Base-by-base conservation (phyloP, 257 asterid species). In the Parsonsia alboflavescens region DNA sequence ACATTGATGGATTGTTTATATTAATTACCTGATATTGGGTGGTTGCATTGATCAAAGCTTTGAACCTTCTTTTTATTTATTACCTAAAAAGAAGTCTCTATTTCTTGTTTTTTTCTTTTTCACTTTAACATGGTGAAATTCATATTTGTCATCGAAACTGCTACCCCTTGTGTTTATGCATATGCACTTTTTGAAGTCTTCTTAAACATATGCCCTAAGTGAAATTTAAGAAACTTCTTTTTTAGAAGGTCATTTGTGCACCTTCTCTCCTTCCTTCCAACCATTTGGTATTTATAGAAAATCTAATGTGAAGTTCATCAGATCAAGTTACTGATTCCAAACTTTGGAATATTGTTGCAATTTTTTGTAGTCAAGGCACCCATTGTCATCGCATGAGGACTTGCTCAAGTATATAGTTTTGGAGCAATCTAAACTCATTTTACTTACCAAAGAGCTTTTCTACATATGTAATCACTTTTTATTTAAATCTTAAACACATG, bases 381-480 rank as follows among this genome's bases (percentile, higher is more conserved):
- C 9, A 42, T 7, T 42, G 2, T 42, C 46, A 42, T 42, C 46
- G 5, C 46, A 42, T 8, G 2, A 7, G 28, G 45, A 26, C 46
- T 28, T 49, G 10, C 13, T 46, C 7, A 12, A 21, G 0, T 33
- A 8, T 70, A 48, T 16, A 48, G 28, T 0, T 3, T 70, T 71
- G 54, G 15, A 9, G 28, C 10, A 63, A 7, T 24, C 16, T 63
- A 63, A 46, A 24, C 15, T 48, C 33, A 44, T 61, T 59, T 7
- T 24, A 7, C 19, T 33, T 17, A 46, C 3, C n/a, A 12, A 44
- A 33, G 46, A 64, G 52, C 10, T 42, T 41, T 66, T 56, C 64
- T 68, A 3, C 69, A 0, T 67, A 28, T 77, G 46, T 63, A 57
- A 53, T 64, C 73, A 74, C 70, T 39, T 58, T 52, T 57, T 10